Base-by-base conservation (phyloP, 164 flowering plant genomes). In the Taxillus chinensis region DNA sequence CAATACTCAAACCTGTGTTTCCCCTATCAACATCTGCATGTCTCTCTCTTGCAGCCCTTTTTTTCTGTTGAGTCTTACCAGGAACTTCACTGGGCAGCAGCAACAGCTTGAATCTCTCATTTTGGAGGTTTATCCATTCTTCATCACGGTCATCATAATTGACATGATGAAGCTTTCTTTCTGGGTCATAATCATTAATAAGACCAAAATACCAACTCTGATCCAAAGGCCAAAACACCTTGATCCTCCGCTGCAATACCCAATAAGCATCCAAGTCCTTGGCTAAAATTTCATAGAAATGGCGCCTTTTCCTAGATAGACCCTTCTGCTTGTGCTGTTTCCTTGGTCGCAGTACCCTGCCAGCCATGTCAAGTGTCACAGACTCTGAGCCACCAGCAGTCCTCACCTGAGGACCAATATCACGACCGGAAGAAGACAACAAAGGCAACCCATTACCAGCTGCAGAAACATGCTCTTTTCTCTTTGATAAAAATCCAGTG, bases 71-170 rank as follows among this genome's bases (percentile, higher is more conserved):
- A 58, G 61, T 15, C 62, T 68, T 86, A 39, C 76, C 76, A 68
- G 91, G 90, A 71, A 81, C 83, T 80, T 93, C 99, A 76, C 80
- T 71, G 9, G 87, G 92, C 3, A 84, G 75, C 45, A 95, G 74
- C 77, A 95, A 71, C 50, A 95, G 92, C 73, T 91, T 87, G 63
- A 95, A 87, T 67, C 86, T 82, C 75, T 95, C 99, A 61, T 75
- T 73, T 62, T 76, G 77, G 53, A 95, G 89, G 70, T 82, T 60
- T 55, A 95, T 81, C 97, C 96, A 91, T 74, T 95, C 97, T 65
- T 91, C 96, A 68, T 95, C 99, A 40, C 96, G 80, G 58, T 91
- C 97, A 78, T 95, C 99, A 77, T 95, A 91, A 55, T 91, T 92
- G 9, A 95, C 77, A 75, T 87, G 93, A 74, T 95, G 99, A 68